Evolutionary conservation across 176 grass and related monocot species (phyloP).

Genomic region (Calamus simplicifolius): DNA sequence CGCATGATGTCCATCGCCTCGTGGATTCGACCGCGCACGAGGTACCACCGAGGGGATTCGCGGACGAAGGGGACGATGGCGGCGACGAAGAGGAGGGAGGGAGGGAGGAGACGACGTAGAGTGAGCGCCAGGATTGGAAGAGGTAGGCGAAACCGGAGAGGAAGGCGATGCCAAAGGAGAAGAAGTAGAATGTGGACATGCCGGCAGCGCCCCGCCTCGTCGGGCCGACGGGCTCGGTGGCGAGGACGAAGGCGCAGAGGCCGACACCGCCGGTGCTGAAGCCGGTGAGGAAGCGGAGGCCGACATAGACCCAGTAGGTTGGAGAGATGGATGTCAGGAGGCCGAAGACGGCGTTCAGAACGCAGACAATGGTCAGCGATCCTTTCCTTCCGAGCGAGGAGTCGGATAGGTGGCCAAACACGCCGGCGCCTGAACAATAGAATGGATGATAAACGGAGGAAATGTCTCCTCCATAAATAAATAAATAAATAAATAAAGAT

Average conservation of each 20-base stretch:
- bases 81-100: slow-evolving; percentile 43
- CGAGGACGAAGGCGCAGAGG: slow-evolving; percentile 75
- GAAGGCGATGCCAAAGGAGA: slow-evolving; percentile 65
- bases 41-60: slow-evolving; percentile 80
- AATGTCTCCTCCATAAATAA: too few relatives aligned
- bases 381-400: slow-evolving; percentile 71
- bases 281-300: slow-evolving; percentile 70
- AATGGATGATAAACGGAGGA: too few relatives aligned
- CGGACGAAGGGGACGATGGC: slow-evolving; percentile 57
- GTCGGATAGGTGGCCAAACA: slow-evolving; percentile 84
- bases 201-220: slow-evolving; percentile 46
- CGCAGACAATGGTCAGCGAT: slow-evolving; percentile 38
- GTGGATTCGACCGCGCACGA: slow-evolving; percentile 44
- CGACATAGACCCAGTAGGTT: slow-evolving; percentile 46
- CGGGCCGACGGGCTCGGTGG: slow-evolving; percentile 72
- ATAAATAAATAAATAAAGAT: too few relatives aligned
- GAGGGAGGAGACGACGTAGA: slow-evolving; percentile 68
- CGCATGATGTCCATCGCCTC: slow-evolving; percentile 49
- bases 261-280: slow-evolving; percentile 87
- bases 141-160: slow-evolving; percentile 60
- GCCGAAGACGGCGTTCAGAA: slow-evolving; percentile 65
- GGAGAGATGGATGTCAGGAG: slow-evolving; percentile 61
- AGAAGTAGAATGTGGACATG: slow-evolving; percentile 88
- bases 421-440: slow-evolving; percentile 37
- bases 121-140: slow-evolving; percentile 52